Conservation (phyloP, 202 grass and related monocot genomes). For the Digitaria exilis region DNA sequence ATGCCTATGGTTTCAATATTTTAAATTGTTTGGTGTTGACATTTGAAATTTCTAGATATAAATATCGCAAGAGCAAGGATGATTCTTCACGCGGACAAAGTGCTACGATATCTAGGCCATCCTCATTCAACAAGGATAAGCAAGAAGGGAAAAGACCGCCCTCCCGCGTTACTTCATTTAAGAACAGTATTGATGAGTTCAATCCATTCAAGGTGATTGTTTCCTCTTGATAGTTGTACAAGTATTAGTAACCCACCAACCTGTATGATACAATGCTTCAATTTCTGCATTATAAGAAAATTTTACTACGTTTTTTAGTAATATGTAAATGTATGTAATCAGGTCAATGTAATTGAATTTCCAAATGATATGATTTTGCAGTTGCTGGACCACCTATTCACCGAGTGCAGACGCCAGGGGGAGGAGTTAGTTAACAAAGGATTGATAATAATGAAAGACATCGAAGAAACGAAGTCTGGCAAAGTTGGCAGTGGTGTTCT, state of each 20-base stretch:
- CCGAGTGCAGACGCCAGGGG: slow-evolving; percentile 69
- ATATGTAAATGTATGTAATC: not conserved
- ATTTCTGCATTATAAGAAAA: slow-evolving; percentile 20
- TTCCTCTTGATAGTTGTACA: slow-evolving; percentile 23
- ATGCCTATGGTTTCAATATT: slow-evolving; percentile 26
- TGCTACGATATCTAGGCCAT: slow-evolving; percentile 50
- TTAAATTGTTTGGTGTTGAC: slow-evolving; percentile 25
- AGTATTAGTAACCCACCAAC: not conserved
- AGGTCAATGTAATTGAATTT: slow-evolving; percentile 15
- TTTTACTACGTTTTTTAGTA: not conserved
- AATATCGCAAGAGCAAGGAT: slow-evolving; percentile 60
- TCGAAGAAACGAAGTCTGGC: slow-evolving; percentile 79
- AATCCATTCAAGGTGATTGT: slow-evolving; percentile 89
- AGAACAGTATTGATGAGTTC: slow-evolving; percentile 74
- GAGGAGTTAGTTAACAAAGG: slow-evolving; percentile 74
- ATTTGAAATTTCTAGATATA: slow-evolving; percentile 54
- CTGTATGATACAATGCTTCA: slow-evolving; percentile 12
- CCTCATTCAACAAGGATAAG: slow-evolving; percentile 63
- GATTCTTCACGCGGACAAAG: slow-evolving; percentile 11
- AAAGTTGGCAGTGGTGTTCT: slow-evolving; percentile 73
- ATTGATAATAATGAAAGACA: slow-evolving; percentile 72
- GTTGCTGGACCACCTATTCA: slow-evolving; percentile 83
- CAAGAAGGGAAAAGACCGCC: slow-evolving; percentile 69
- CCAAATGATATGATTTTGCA: slow-evolving; percentile 43
- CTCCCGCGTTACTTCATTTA: slow-evolving; percentile 78